Evolutionary conservation across 225 moss, liverwort and hornwort species (phyloP).

Genomic region (Asterella californica): DNA sequence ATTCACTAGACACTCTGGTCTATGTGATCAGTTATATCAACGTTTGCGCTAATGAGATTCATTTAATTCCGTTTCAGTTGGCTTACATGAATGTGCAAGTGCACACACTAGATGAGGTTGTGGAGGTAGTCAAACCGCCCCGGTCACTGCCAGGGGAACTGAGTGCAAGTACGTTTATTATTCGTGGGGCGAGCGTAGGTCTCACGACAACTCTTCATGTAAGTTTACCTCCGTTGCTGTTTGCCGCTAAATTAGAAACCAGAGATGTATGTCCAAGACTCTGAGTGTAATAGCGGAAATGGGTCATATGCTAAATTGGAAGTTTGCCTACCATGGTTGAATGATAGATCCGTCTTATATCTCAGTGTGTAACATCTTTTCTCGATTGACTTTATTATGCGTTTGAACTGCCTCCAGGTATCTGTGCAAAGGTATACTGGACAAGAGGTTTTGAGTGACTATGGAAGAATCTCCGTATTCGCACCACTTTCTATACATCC

Average conservation of each 20-base stretch:
- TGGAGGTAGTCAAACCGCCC: constrained; percentile 40
- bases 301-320: neutral
- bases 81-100: constrained; percentile 70
- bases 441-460: constrained; percentile 84
- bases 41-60: neutral
- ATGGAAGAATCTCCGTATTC: constrained; percentile 70
- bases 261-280: neutral
- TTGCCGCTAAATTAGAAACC: neutral
- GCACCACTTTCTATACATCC: constrained; percentile 92
- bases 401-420: constrained; percentile 43
- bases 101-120: constrained; percentile 71
- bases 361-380: neutral
- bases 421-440: constrained; percentile 67
- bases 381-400: neutral
- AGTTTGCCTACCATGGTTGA: neutral
- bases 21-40: neutral
- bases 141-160: constrained; percentile 19
- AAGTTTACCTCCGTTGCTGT: constrained; percentile 14
- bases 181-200: constrained; percentile 84
- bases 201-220: constrained; percentile 86
- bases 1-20: neutral
- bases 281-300: too few species aligned
- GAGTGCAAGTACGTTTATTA: constrained; percentile 52
- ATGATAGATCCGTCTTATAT: neutral
- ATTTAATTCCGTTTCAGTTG: constrained; percentile 39